Evolutionary conservation across 495 filamentous ascomycete genomes (phyloP).

Genomic region (Trypethelium eluteriae): DNA sequence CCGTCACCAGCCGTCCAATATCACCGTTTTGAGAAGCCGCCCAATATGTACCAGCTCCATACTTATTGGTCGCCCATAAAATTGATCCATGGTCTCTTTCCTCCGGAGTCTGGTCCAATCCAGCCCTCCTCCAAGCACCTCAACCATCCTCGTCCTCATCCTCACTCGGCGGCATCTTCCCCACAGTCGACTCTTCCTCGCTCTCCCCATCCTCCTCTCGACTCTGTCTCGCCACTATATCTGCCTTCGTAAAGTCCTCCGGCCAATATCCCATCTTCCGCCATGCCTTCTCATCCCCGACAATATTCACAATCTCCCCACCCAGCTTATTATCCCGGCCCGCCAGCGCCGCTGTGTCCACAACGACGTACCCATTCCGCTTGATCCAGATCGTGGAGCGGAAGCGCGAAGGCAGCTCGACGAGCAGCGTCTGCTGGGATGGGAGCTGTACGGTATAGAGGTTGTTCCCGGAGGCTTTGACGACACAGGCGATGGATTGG

Average conservation of each 20-base stretch:
- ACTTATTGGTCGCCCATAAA: too few species aligned
- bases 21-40: too few species aligned
- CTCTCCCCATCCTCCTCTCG: neutral
- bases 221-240: too few species aligned
- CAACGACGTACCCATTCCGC: slow-evolving; percentile 74
- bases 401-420: slow-evolving; percentile 73
- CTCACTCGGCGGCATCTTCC: slow-evolving; percentile 5
- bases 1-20: too few species aligned
- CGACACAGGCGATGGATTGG: slow-evolving; percentile 64
- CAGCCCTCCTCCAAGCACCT: neutral
- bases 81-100: too few species aligned
- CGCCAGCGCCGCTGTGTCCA: slow-evolving; percentile 61
- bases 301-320: slow-evolving; percentile 88
- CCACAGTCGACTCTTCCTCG: neutral
- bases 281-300: slow-evolving; percentile 86
- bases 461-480: slow-evolving; percentile 80
- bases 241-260: slow-evolving; percentile 52
- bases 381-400: slow-evolving; percentile 87
- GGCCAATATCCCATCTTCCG: slow-evolving; percentile 90
- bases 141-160: slow-evolving; percentile 2
- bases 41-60: too few species aligned
- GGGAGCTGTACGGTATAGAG: slow-evolving; percentile 67
- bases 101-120: neutral
- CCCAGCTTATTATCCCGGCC: slow-evolving; percentile 69
- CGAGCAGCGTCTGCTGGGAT: slow-evolving; percentile 51